phyloP scores from a whole-genome alignment of 1,139 yeast species.

The Taphrina communis region DNA sequence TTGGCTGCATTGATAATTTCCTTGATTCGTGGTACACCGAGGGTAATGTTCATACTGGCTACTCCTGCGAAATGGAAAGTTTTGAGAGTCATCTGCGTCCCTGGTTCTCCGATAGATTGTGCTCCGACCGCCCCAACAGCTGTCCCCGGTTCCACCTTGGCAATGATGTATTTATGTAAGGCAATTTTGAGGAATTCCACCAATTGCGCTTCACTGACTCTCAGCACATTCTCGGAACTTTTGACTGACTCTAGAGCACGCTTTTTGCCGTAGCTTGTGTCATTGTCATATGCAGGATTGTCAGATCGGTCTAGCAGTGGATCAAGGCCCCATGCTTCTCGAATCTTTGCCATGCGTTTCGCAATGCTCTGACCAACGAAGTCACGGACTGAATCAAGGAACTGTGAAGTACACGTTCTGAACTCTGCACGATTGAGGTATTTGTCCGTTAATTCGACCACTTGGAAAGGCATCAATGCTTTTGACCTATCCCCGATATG shows the following conservation, averaged over 20 bases:
- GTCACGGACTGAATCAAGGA: constrained; percentile 81
- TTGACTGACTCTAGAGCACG: constrained; percentile 37
- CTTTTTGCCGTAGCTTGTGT: constrained; percentile 49
- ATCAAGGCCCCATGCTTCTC: constrained; percentile 62
- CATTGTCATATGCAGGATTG: constrained; percentile 42
- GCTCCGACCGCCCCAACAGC: constrained; percentile 99
- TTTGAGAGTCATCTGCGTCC: constrained; percentile 98
- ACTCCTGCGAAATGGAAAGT: constrained; percentile 99
- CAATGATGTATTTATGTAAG: constrained; percentile 79
- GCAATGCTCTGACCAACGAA: constrained; percentile 70
- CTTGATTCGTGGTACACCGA: constrained; percentile 99
- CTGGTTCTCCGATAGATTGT: constrained; percentile 98
- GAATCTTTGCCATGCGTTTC: constrained; percentile 60
- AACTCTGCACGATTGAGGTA: constrained; percentile 68
- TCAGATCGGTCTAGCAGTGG: constrained; percentile 57
- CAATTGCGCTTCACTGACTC: constrained; percentile 68
- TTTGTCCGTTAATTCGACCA: constrained; percentile 61
- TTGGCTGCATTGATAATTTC: constrained; percentile 98
- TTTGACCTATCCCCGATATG: constrained; percentile 10
- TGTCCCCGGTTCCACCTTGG: constrained; percentile 98
- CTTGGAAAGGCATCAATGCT: constrained; percentile 70
- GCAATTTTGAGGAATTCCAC: constrained; percentile 76
- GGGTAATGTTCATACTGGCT: constrained; percentile 97
- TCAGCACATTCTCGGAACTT: constrained; percentile 74
- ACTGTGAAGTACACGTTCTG: constrained; percentile 58